These are phyloP conservation scores for Mortierella sp. DNA, from an alignment of 371 early-diverging fungal species.

Conservation along the genomic window DNA sequence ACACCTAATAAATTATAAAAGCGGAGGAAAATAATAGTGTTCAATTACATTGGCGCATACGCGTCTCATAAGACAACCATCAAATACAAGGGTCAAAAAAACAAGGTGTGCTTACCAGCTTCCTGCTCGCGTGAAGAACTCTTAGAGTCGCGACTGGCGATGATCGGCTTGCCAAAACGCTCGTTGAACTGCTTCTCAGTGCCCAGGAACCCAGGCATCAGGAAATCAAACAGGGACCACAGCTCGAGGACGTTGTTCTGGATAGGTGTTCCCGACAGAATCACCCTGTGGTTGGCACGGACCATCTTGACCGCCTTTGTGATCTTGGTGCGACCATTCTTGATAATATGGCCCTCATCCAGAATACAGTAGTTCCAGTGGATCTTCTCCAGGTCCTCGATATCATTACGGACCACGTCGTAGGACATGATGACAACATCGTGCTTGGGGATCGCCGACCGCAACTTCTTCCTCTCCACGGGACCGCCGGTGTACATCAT, in stretches of 20 bases:
- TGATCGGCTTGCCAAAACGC: slow-evolving; percentile 91
- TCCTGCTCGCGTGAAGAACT: slow-evolving; percentile 86
- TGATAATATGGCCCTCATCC: slow-evolving; percentile 99
- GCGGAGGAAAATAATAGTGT: too few species aligned
- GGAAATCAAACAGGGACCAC: slow-evolving; percentile 98
- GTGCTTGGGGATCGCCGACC: slow-evolving; percentile 62
- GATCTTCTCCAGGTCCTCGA: slow-evolving; percentile 80
- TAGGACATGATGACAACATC: slow-evolving; percentile 96
- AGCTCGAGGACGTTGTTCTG: slow-evolving; percentile 99
- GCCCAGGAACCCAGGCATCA: slow-evolving; percentile 96
- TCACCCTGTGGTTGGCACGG: slow-evolving; percentile 89
- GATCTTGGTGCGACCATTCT: slow-evolving; percentile 96
- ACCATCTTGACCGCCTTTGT: slow-evolving; percentile 91
- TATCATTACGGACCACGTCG: slow-evolving; percentile 97
- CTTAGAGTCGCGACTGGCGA: slow-evolving; percentile 91
- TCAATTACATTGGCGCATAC: too few species aligned
- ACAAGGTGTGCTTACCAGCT: slow-evolving; percentile 61
- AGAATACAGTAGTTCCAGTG: slow-evolving; percentile 97
- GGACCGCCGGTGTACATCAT: slow-evolving; percentile 89
- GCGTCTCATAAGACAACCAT: not conserved
- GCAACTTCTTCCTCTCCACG: slow-evolving; percentile 80
- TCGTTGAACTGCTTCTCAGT: slow-evolving; percentile 93
- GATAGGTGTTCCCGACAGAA: slow-evolving; percentile 99
- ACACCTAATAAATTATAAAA: slow-evolving; percentile 68
- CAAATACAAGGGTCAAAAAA: too few species aligned